Evolutionary conservation across 1,284 basidiomycete species (phyloP), one percentile per base, ranked within the genome.

Genomic region (Ustilago vetiveriae): DNA sequence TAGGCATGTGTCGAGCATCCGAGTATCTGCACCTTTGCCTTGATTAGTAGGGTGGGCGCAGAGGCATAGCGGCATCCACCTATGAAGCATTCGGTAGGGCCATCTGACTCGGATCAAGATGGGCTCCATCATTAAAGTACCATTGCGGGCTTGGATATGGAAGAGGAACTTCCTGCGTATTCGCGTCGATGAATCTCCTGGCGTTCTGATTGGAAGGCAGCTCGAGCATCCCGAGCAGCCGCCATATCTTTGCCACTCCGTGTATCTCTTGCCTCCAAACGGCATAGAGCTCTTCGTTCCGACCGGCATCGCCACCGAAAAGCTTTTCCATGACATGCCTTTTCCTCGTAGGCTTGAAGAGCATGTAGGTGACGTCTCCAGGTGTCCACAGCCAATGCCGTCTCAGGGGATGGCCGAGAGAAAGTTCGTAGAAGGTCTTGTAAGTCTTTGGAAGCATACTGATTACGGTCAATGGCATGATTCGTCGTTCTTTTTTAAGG

Each of bases 101-200:
- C 33, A 6, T 6, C 26, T 47, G 45, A 14, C 35, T 37, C 3
- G 17, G 3, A 19, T 47, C 45, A 19, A 47, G 45, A 29, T 47
- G 35, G 6, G 26, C 35, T 22, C 17, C 45, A 29, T 27, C 35
- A 9, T 47, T 22, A 14, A 38, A 22, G 13, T 21, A 47, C 26
- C 4, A 7, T 10, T 13, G 21, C 1, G 35, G 33, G n/a, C 4
- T 10, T 17, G 4, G 6, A 13, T 46, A 21, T 7, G 9, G 19
- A 17, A 13, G 29, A 46, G 17, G 33, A 5, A 29, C 27, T 14
- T 27, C 11, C 3, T 19, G 6, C 24, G 29, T 29, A 19, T 37
- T 19, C 26, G 23, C 23, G n/a, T 14, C 17, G 3, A 46, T 21
- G 11, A 46, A 37, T 8, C 14, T 21, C 9, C 4, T 17, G 6